phyloP scores from a whole-genome alignment of 345 rosid species.

The Eucalyptus cloeziana region DNA sequence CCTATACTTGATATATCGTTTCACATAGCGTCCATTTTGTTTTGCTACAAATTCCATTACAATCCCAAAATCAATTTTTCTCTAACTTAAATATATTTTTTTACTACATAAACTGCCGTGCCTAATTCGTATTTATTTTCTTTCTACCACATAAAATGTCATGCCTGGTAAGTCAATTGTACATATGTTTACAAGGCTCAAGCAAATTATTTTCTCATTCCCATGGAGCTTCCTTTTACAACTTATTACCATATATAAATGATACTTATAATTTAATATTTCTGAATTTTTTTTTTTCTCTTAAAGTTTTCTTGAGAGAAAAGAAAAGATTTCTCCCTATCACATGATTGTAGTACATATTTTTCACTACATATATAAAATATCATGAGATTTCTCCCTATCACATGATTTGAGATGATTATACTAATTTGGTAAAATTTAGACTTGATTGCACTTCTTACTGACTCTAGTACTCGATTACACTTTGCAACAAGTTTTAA shows the following conservation, averaged over 20 bases:
- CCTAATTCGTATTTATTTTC: not conserved
- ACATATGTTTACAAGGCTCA: not conserved
- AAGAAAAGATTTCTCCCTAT: not conserved
- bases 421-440: no score
- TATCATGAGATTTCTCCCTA: no score
- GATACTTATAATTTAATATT: not conserved
- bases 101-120: not conserved
- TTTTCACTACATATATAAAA: no score
- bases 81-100: not conserved
- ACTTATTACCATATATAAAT: not conserved
- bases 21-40: no score
- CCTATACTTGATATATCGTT: no score
- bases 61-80: no score
- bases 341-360: no score
- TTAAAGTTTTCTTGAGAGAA: not conserved
- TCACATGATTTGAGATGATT: not conserved
- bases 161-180: not conserved
- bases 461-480: fast-evolving
- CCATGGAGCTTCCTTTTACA: not conserved
- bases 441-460: no score
- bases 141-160: no score
- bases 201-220: not conserved
- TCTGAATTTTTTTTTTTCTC: not conserved
- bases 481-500: no score
- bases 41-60: no score